Evolutionary conservation across 148 eudicot genomes (phyloP).

Genomic region (Fagopyrum esculentum): DNA sequence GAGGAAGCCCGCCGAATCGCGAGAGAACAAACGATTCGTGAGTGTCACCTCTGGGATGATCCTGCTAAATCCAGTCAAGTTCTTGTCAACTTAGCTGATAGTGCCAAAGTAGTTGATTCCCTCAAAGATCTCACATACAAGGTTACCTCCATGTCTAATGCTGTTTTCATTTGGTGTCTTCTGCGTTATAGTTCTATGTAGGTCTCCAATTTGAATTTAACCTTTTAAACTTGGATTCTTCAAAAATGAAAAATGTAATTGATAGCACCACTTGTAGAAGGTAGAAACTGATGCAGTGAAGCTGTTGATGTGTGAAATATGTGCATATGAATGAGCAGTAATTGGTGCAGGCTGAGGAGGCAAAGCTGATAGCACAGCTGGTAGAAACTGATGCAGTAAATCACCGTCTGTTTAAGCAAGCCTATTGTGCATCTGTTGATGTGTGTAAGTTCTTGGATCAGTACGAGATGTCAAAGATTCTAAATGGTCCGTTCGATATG

Average conservation of each 20-base stretch:
- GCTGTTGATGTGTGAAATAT: neutral
- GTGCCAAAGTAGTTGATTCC: constrained; percentile 61
- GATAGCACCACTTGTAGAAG: neutral
- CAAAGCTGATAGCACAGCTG: constrained; percentile 68
- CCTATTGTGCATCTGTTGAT: constrained; percentile 61
- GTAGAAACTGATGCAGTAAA: constrained; percentile 63
- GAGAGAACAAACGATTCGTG: constrained; percentile 54
- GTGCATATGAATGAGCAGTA: neutral
- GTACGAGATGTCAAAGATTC: constrained; percentile 81
- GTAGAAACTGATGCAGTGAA: no score
- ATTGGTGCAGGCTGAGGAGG: constrained; percentile 77
- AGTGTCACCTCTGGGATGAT: constrained; percentile 70
- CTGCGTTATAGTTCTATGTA: neutral
- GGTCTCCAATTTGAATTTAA: neutral
- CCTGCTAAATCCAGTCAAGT: constrained; percentile 52
- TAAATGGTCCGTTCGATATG: constrained; percentile 58
- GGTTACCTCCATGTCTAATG: constrained; percentile 30
- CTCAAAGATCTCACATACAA: constrained; percentile 67
- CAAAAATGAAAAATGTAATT: neutral
- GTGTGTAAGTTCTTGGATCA: constrained; percentile 62
- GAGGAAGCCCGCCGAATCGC: constrained; percentile 58
- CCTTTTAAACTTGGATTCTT: neutral
- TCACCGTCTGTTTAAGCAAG: constrained; percentile 68
- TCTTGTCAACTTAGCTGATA: constrained; percentile 65
- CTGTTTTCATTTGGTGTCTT: neutral